Evolutionary conservation across 257 asterid genomes (phyloP), one percentile per base, ranked within the genome.

Genomic region (Przewalskia tangutica): DNA sequence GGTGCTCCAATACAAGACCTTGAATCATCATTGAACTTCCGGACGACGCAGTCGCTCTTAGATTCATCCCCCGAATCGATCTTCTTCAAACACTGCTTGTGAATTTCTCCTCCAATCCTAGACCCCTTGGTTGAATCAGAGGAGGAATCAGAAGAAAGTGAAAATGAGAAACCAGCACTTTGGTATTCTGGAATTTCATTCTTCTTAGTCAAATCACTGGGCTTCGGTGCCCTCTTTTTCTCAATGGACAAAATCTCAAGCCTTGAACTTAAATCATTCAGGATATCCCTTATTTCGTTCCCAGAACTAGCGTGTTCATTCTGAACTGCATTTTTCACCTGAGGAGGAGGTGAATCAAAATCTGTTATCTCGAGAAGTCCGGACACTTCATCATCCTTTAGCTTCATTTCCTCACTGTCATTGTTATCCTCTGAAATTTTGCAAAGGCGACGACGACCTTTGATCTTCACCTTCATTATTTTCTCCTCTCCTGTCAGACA

Each of bases 361-460:
- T 92, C 97, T 20, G 85, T 79, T 77, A 91, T 60, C 55, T 63
- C 90, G 54, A 84, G 88, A 81, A 50, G 42, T n/a, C 76, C 59
- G 53, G 87, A 84, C 71, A 82, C 92, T 83, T 88, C 91, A 20
- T 83, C 81, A 65, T 59, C 80, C 44, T 34, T 76, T 14, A 18
- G 56, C 51, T 80, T 82, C 79, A 77, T 83, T 34, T 46, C 81
- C 76, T 85, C 85, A 34, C 54, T 82, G 77, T 77, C 79, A 44
- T 56, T 79, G 36, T 77, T 67, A 38, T 85, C 89, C 66, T 79
- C 83, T 16, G 91, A 86, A 71, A 91, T 75, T 91, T 87, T 95
- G 86, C 98, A 92, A 68, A 92, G 97, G 80, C 98, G 95, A 14
- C 93, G 97, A 84, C 97, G 88, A 62, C 98, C 98, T 88, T 90